A percentile compares a stretch with the other conserved stretches of the same genome.
phyloP scores from a whole-genome alignment of 129 eudicot genomes.

The Tagetes patula region DNA sequence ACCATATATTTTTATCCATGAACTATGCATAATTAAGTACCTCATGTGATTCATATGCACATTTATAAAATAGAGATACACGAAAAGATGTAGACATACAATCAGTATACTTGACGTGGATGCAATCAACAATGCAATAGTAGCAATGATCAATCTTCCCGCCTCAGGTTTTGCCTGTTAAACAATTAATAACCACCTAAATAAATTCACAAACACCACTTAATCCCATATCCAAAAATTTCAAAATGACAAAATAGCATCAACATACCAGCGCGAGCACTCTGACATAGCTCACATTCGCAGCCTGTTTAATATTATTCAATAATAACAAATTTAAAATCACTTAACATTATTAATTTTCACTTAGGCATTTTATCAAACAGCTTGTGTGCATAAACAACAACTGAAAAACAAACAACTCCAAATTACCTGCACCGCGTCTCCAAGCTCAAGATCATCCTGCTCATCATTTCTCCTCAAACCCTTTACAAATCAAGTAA shows the following conservation, averaged over 20 bases:
- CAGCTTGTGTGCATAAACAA: background rate
- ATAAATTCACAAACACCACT: slow-evolving; percentile 4
- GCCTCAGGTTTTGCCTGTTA: slow-evolving; percentile 89
- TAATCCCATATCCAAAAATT: background rate
- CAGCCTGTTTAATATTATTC: slow-evolving; percentile 50
- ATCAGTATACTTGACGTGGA: slow-evolving; percentile 68
- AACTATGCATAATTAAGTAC: background rate
- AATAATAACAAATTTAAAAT: slow-evolving; percentile 33
- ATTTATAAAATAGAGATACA: background rate
- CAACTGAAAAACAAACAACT: background rate
- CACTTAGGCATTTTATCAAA: slow-evolving; percentile 27
- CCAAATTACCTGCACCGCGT: slow-evolving; percentile 62
- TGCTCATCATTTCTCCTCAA: slow-evolving; percentile 49
- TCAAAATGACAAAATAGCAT: background rate
- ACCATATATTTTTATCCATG: background rate
- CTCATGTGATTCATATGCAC: background rate
- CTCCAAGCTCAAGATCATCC: slow-evolving; percentile 79
- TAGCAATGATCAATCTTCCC: slow-evolving; percentile 58
- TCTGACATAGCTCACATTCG: slow-evolving; percentile 73
- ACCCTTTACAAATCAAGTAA: slow-evolving; percentile 29
- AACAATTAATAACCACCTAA: background rate
- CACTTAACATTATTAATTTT: background rate
- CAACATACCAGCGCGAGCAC: slow-evolving; percentile 70
- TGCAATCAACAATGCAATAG: slow-evolving; percentile 76
- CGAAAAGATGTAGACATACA: slow-evolving; percentile 41